phyloP scores from a whole-genome alignment of 1,284 basidiomycete species.

The Xerocomus tenax region DNA sequence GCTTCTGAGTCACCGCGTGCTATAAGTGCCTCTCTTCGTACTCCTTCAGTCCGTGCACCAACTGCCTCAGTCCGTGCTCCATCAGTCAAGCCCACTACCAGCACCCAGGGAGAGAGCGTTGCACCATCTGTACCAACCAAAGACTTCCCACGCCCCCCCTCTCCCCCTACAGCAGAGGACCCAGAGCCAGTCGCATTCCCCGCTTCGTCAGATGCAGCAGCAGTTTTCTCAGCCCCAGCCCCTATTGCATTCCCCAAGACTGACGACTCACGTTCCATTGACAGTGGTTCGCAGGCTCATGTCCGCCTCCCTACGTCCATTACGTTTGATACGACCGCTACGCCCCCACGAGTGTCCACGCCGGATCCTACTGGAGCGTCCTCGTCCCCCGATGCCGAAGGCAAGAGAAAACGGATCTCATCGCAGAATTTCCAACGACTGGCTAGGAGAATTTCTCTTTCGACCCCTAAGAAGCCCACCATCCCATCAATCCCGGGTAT shows the following conservation, averaged over 20 bases:
- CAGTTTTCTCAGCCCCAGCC: constrained; percentile 21
- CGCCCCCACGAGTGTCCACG: constrained; percentile 47
- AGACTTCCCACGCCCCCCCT: constrained; percentile 20
- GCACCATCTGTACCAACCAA: constrained; percentile 26
- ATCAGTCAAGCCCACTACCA: constrained; percentile 22
- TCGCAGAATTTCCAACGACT: constrained; percentile 76
- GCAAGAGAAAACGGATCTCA: constrained; percentile 67
- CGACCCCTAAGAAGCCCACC: constrained; percentile 50
- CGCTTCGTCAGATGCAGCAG: constrained; percentile 5
- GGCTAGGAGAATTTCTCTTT: constrained; percentile 63
- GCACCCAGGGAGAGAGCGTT: constrained; percentile 20
- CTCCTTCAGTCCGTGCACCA: constrained; percentile 16
- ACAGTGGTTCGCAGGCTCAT: constrained; percentile 25
- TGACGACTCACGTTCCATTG: constrained; percentile 26
- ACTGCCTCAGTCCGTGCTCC: constrained; percentile 20
- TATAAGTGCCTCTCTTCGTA: constrained; percentile 16
- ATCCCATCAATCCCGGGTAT: constrained; percentile 41
- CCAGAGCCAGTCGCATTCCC: constrained; percentile 13
- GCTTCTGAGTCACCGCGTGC: constrained; percentile 18
- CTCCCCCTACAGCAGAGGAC: constrained; percentile 1
- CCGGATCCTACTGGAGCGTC: constrained; percentile 43
- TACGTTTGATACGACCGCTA: constrained; percentile 43
- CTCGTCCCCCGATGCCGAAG: constrained; percentile 58
- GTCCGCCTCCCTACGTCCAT: constrained; percentile 29
- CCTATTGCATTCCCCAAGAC: constrained; percentile 41